Conservation (phyloP, 169 alveolate genomes). For the Plasmodium chabaudi region DNA sequence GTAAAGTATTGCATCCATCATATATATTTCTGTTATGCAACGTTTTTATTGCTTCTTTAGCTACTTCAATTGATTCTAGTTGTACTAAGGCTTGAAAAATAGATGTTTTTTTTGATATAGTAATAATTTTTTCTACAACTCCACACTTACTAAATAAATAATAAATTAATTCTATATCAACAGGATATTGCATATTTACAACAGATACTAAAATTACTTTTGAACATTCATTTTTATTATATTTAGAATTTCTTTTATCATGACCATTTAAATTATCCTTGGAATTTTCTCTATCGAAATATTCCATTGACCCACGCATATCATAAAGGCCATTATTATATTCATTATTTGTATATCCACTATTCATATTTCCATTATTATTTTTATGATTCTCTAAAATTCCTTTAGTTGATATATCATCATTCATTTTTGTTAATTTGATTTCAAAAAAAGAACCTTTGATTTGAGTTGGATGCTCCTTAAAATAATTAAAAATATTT, state of each 20-base stretch:
- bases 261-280: not conserved
- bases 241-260: slow-evolving; percentile 25
- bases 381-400: not conserved
- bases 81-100: slow-evolving; percentile 83
- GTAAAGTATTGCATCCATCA: slow-evolving; percentile 83
- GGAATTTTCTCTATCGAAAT: not conserved
- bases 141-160: slow-evolving; percentile 81
- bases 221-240: slow-evolving; percentile 54
- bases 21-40: slow-evolving; percentile 80
- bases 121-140: slow-evolving; percentile 78
- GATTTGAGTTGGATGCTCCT: slow-evolving; percentile 67
- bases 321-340: not conserved
- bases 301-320: not conserved
- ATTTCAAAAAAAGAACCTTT: slow-evolving; percentile 55
- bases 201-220: slow-evolving; percentile 80
- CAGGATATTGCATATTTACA: slow-evolving; percentile 80
- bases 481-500: slow-evolving; percentile 42
- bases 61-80: slow-evolving; percentile 71
- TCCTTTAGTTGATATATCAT: not conserved
- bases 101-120: slow-evolving; percentile 78
- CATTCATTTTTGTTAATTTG: slow-evolving; percentile 24
- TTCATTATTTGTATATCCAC: not conserved
- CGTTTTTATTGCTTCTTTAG: slow-evolving; percentile 79
- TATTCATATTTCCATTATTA: not conserved
- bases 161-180: slow-evolving; percentile 83